A percentile compares a stretch with the other conserved stretches of the same genome.
Conservation (phyloP, 257 asterid species). For the Nemophila menziesii region DNA sequence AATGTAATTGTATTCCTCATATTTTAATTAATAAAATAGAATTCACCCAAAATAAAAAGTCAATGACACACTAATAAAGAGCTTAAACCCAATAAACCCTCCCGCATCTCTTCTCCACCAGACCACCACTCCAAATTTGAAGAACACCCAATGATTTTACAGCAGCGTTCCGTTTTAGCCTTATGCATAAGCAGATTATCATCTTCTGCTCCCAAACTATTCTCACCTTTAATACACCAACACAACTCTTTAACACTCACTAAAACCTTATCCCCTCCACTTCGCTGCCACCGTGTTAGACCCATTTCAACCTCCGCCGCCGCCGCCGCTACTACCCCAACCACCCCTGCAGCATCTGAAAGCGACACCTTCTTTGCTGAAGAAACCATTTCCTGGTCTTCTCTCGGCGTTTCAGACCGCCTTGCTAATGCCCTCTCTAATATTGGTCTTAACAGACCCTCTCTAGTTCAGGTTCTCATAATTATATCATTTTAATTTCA, state of each 20-base stretch:
- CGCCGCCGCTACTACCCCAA: conserved; percentile 18
- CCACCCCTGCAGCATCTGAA: conserved; percentile 17
- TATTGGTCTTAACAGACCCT: conserved; percentile 71
- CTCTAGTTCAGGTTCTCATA: conserved; percentile 63
- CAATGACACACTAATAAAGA: too few species aligned
- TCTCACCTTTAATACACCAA: conserved; percentile 10
- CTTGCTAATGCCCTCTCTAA: conserved; percentile 47
- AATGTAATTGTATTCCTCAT: too few species aligned
- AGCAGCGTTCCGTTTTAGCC: conserved; percentile 40
- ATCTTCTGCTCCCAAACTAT: conserved; percentile 10
- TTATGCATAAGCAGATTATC: conserved; percentile 31
- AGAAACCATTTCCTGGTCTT: conserved; percentile 65
- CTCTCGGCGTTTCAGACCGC: conserved; percentile 65
- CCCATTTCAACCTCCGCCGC: conserved; percentile 34
- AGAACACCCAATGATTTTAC: conserved; percentile 15
- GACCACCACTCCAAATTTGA: neutral
- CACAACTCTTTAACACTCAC: conserved; percentile 8
- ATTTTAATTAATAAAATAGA: too few species aligned
- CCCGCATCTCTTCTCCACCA: neutral
- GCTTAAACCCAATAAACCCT: neutral
- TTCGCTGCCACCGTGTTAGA: conserved; percentile 20
- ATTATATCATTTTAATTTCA: neutral
- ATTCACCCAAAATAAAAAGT: too few species aligned
- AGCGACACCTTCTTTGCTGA: conserved; percentile 63
- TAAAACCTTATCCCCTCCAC: conserved; percentile 14